Base-by-base conservation (phyloP, 306 rosid genomes). In the Inga oerstediana region DNA sequence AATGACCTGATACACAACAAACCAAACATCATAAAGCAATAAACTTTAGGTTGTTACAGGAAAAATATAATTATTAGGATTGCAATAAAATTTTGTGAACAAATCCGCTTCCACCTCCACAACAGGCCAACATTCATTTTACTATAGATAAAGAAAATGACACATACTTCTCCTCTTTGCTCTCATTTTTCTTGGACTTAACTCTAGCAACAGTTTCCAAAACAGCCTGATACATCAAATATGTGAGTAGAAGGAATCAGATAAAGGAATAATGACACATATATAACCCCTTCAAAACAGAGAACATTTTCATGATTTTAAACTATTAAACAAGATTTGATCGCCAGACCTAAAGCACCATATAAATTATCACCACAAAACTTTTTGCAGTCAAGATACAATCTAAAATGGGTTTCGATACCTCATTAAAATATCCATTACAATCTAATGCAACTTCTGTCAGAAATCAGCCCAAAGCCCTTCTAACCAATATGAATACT, bases 151-250 rank as follows among this genome's bases (percentile, higher is more conserved):
- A 46, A 74, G 46, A 84, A 87, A 87, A 82, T 84, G 84, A 78
- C 46, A 82, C 93, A 58, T 92, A 96, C 98, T 96, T 92, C 74
- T 96, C 98, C 85, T 96, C 99, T 88, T 94, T 90, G 80, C 90
- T 90, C 66, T 96, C 99, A 80, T 96, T 96, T 84, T 94, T 96
- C 94, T 96, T 94, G 80, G 95, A 43, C 85, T 64, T 94, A 62
- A 96, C 98, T 96, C 99, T 88, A 71, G 99, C 99, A 69, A 96
- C 97, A 20, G 99, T 96, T 91, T 96, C 99, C 91, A 96, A 83
- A 83, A 91, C 93, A 56, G 99, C 99, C 98, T 92, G 93, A 82
- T 80, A 83, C 71, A 89, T 77, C 64, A 78, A 81, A 70, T 80
- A 81, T 27, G 41, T 56, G 52, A 71, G 75, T 72, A 77, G 58